Evolutionary conservation across 768 basidiomycete genomes (phyloP).

Genomic region (Hericium rajendrae): DNA sequence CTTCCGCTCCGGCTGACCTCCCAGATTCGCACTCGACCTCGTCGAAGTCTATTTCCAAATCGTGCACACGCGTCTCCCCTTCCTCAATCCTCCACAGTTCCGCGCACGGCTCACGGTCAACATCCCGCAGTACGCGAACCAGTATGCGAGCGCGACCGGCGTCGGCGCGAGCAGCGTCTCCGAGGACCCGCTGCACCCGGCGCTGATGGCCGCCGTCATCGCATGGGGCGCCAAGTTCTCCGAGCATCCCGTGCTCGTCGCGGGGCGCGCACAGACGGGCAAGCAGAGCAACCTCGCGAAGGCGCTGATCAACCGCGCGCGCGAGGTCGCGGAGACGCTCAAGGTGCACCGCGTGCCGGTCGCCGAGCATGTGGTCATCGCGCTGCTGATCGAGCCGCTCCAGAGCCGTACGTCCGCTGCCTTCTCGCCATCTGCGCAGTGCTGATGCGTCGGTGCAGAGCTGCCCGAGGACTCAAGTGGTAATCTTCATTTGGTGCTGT

Average conservation of each 20-base stretch:
- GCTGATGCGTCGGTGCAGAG: constrained; percentile 26
- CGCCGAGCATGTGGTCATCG: constrained; percentile 74
- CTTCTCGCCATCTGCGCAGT: constrained; percentile 18
- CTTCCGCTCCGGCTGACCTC: constrained; percentile 9
- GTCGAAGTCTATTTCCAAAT: constrained; percentile 94
- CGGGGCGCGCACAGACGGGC: constrained; percentile 61
- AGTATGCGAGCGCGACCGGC: constrained; percentile 2
- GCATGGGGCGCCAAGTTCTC: constrained; percentile 94
- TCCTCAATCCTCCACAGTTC: constrained; percentile 78
- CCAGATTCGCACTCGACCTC: constrained; percentile 84
- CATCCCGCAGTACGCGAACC: constrained; percentile 17
- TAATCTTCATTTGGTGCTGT: constrained; percentile 22
- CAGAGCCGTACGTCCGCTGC: constrained; percentile 67
- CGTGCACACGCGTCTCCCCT: constrained; percentile 79
- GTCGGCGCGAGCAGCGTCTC: constrained; percentile 6
- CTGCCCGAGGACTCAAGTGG: constrained; percentile 64
- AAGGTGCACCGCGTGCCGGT: constrained; percentile 78
- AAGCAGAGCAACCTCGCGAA: constrained; percentile 74
- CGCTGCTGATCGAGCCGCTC: constrained; percentile 71
- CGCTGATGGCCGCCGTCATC: constrained; percentile 76
- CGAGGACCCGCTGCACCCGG: constrained; percentile 50
- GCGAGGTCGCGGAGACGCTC: constrained; percentile 79
- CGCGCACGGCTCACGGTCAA: constrained; percentile 46
- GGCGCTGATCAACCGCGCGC: constrained; percentile 67
- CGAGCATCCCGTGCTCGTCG: constrained; percentile 75